Base-by-base conservation (phyloP, 345 rosid species). In the Pelargonium nanum region DNA sequence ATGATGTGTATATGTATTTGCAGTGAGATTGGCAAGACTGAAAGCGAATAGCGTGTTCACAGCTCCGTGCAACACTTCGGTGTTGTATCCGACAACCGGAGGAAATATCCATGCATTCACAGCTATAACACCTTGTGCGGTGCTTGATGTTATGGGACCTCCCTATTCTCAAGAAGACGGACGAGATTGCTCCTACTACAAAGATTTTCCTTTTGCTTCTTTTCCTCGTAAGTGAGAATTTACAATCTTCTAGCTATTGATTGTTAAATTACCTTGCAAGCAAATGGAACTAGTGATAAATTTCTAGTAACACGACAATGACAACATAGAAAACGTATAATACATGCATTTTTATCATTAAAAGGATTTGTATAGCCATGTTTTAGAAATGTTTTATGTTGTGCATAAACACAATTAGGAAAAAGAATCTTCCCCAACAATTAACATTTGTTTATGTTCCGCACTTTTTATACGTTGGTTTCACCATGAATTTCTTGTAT, bases 91-190 rank as follows among this genome's bases (percentile, higher is more conserved):
- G 15, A 87, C 88, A 4, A 72, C 79, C 4, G 91, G 95, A 19
- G 95, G 95, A 62, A 87, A 87, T 45, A 81, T 87, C 59, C 95
- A 87, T 32, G 73, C 76, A 17, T 82, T 84, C 75, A 84, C 78
- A 0, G 95, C 85, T 16, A 56, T 77, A 16, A 81, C 86, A 4
- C 85, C 95, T 1, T 87, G 90, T 13, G 90, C 80, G 0, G 62
- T 87, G 26, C 88, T 87, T 28, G 95, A 87, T 32, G 85, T 87
- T 25, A 55, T 87, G 0, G 95, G 90, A 56, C 95, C 95, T 67
- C 95, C 91, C 24, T 87, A 84, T 64, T 79, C 85, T 0, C 69
- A 64, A 6, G 74, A 76, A 6, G 86, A 81, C 26, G 85, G 73
- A 0, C 85, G 95, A 0, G 88, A 87, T n/a, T 74, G 84, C 65